Evolutionary conservation across 1,284 basidiomycete genomes (phyloP), one percentile per base, ranked within the genome.

Genomic region (Porogramme epimiltina): DNA sequence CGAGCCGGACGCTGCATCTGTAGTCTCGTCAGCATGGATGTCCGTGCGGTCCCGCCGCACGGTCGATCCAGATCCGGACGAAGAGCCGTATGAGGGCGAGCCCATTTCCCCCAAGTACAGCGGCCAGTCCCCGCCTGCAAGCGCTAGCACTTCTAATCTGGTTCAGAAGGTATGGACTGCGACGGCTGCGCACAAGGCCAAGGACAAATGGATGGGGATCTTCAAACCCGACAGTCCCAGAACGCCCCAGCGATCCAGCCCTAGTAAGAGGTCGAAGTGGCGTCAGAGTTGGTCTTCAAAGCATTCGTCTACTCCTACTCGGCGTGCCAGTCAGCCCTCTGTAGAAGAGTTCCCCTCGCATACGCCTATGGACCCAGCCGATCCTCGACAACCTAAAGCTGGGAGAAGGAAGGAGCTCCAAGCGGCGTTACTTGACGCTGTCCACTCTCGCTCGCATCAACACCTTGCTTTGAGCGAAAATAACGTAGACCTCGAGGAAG

Each of bases 171-270:
- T 73, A n/a, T 72, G 71, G 52, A 55, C 79, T 19, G 63, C 71
- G 9, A 64, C 68, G 22, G 77, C 77, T n/a, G 81, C 77, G 10
- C 75, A 77, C 49, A 85, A 80, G 59, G 80, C 80, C 25, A 87
- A 83, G 62, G 66, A 73, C 26, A 85, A 82, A 64, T 85, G 80
- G 79, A 65, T 80, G 3, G 18, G 52, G 6, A 3, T 59, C n/a
- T 54, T 42, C 42, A 28, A 45, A 28, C 8, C 44, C 37, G 31
- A 34, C 41, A 45, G 52, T 19, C 51, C 52, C 9, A 56, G 46
- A 5, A 41, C 54, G 3, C 45, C 45, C 9, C 8, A 6, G 4
- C 45, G 24, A 31, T 37, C 46, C n/a, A 42, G 28, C 10, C 11
- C 10, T 36, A 36, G 15, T 4, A 55, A 49, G 47, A 51, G 42